Base-by-base conservation (phyloP, 352 stramenopile genomes). In the Pythium aristosporum region DNA sequence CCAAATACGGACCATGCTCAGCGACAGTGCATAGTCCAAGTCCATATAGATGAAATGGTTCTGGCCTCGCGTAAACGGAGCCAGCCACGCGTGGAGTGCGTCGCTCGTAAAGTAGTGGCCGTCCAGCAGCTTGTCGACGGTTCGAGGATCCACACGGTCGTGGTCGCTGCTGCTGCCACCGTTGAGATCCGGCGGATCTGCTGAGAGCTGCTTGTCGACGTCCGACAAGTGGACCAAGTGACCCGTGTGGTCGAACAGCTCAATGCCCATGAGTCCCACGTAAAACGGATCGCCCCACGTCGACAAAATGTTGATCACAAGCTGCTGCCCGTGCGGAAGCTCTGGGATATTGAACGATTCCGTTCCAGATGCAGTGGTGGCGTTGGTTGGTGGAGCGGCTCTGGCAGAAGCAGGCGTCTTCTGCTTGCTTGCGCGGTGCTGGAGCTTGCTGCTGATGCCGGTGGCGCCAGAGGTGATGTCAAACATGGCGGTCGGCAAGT, bases 231-330 rank as follows among this genome's bases (percentile, higher is more conserved):
- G 51, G 12, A 97, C 67, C 0, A 69, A 72, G 47, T 91, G 75
- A 9, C 90, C 90, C 0, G 75, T 83, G 58, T 91, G 80, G 46
- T 97, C 88, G 59, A 96, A 97, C 25, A 96, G 50, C 55, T 97
- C 91, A 23, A 97, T 76, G 13, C 91, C 91, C 73, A 91, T 96
- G 23, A 97, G 77, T 0, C 91, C 91, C 2, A 97, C 83, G 65
- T 97, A 97, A 67, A 96, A 92, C 8, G 87, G 83, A 71, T 97
- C 91, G 10, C 90, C 91, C 87, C 88, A 96, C 9, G 91, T 97
- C 5, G 77, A 89, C 25, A 96, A 53, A 16, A 97, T 91, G 49
- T 94, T 88, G 32, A 97, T 68, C n/a, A 85, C 75, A 23, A 97
- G 76, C 25, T 79, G 75, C 42, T 88, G 73, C 2, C 87, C 87